phyloP scores from a whole-genome alignment of 1,284 basidiomycete genomes.

The Ganoderma leucocontextum region DNA sequence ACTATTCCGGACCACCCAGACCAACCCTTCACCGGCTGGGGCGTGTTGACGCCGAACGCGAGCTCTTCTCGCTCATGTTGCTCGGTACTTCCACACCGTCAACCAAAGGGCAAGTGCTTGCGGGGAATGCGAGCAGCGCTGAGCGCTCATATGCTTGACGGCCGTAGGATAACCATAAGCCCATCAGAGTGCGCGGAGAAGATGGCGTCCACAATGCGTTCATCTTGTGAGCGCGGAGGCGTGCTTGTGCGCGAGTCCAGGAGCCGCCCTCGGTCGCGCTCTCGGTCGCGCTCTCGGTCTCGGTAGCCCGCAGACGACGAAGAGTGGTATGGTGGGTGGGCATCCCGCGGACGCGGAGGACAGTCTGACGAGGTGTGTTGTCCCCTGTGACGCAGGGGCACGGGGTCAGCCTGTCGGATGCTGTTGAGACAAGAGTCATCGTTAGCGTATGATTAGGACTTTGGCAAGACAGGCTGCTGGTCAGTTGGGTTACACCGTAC shows the following conservation, averaged over 20 bases:
- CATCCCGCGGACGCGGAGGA: slow-evolving; percentile 11
- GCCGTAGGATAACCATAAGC: slow-evolving; percentile 75
- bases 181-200: slow-evolving; percentile 85
- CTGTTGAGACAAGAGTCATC: slow-evolving; percentile 23
- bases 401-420: slow-evolving; percentile 36
- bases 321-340: slow-evolving; percentile 16
- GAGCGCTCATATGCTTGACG: slow-evolving; percentile 23
- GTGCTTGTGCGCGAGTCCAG: slow-evolving; percentile 21
- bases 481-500: slow-evolving; percentile 42
- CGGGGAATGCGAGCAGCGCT: neutral
- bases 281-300: slow-evolving; percentile 26
- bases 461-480: neutral
- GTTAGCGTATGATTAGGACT: slow-evolving; percentile 10
- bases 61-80: no score
- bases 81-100: neutral
- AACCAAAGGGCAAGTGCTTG: neutral
- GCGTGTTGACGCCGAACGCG: no score
- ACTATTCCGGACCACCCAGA: no score
- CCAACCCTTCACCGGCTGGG: no score
- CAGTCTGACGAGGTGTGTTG: slow-evolving; percentile 10
- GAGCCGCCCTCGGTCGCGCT: slow-evolving; percentile 18
- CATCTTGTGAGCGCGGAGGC: slow-evolving; percentile 38
- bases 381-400: slow-evolving; percentile 33
- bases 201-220: slow-evolving; percentile 73
- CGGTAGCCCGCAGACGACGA: slow-evolving; percentile 16